Evolutionary conservation across 257 asterid genomes (phyloP), one percentile per base, ranked within the genome.

Genomic region (Solanum bukasovii): DNA sequence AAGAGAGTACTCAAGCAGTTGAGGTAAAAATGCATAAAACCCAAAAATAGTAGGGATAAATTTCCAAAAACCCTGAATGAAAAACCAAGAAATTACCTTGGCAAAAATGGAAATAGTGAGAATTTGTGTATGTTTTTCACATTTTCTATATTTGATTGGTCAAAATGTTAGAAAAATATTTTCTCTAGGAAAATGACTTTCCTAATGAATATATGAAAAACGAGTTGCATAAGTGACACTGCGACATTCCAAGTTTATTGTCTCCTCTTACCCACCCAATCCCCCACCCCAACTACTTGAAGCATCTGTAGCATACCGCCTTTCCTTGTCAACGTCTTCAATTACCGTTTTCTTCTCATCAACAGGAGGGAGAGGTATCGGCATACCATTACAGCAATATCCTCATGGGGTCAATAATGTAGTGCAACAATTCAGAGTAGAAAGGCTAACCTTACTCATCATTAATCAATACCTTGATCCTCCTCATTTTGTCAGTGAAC

Each of bases 311-410:
- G 99, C 99, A 83, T 97, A 97, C 67, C 98, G 89, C 71, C 98
- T 93, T 89, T 97, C 99, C 92, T 97, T 97, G 40, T 97, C 99
- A 88, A 97, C 98, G 88, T 96, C 99, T 93, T 97, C 99, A 35
- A 97, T 94, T 11, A 97, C 99, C 90, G 93, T 96, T 92, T 96
- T 97, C 91, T 93, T 96, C 93, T 97, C 99, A 84, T 97, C 99
- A 88, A 96, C 98, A 0, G 98, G 99, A 52, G 99, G 98, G 29
- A 97, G 95, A 71, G 99, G 98, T 52, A 97, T 94, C 99, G 96
- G 91, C 86, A 89, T 89, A 88, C 71, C 75, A 89, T 29, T 29
- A 37, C 21, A 88, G 20, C 34, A 61, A 56, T 21, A 87, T 27
- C 25, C 85, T 25, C 40, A 79, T 10, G 13, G 67, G 56, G 13